These are phyloP conservation scores for Globisporangium emineosum DNA, from an alignment of 352 stramenopile genomes.

Conservation along the genomic window DNA sequence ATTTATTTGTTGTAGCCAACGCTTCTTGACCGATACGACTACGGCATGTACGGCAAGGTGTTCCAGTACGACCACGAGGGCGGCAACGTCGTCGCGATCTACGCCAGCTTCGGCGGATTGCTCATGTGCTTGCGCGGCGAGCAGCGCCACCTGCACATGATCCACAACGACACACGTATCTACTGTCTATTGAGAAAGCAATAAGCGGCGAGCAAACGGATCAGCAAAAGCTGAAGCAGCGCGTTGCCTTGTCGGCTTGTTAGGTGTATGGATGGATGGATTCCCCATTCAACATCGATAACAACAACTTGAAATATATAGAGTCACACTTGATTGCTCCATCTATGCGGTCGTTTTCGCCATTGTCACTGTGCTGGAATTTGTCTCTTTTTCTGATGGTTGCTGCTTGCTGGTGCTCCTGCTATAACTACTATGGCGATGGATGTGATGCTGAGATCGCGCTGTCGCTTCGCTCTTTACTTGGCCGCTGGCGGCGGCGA, in stretches of 20 bases:
- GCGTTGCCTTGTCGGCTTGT: not conserved
- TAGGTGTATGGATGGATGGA: not conserved
- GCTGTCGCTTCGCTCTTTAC: slow-evolving; percentile 15
- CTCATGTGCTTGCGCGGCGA: slow-evolving; percentile 97
- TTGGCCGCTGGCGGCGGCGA: slow-evolving; percentile 9
- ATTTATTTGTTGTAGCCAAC: slow-evolving; percentile 50
- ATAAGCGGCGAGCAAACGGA: slow-evolving; percentile 26
- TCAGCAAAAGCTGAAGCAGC: not conserved
- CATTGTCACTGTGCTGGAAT: not conserved
- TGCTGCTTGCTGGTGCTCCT: not conserved
- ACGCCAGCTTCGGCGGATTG: slow-evolving; percentile 95
- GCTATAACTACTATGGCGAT: not conserved
- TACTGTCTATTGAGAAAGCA: slow-evolving; percentile 92
- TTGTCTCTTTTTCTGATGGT: not conserved
- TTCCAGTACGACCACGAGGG: slow-evolving; percentile 97
- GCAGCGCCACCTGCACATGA: slow-evolving; percentile 95
- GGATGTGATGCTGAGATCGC: not conserved
- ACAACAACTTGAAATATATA: slow-evolving; percentile 15
- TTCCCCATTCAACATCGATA: not conserved
- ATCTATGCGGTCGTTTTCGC: not conserved
- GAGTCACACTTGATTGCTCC: slow-evolving; percentile 15
- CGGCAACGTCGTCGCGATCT: slow-evolving; percentile 92
- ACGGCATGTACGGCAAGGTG: slow-evolving; percentile 98
- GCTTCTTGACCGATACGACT: slow-evolving; percentile 97
- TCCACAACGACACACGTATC: slow-evolving; percentile 96